Conservation (phyloP, 2,329 filamentous ascomycete species). For the Polychaeton citri region DNA sequence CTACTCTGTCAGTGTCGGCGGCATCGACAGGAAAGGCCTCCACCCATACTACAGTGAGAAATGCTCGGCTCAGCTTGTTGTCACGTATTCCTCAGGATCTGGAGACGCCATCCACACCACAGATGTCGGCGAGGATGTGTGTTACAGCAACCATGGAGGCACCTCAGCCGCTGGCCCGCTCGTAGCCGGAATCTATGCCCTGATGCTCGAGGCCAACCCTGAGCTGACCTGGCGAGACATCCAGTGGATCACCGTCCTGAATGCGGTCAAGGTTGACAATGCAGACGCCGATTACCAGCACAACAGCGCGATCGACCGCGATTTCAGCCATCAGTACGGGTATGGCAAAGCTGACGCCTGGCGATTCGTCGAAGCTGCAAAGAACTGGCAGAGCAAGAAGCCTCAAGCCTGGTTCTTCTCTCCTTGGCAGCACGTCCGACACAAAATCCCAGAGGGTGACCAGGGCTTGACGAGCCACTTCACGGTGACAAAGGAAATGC, state of each 20-base stretch:
- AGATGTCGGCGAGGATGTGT: constrained; percentile 70
- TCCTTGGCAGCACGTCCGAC: constrained; percentile 83
- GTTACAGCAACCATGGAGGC: constrained; percentile 73
- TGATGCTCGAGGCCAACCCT: constrained; percentile 72
- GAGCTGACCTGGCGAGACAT: constrained; percentile 88
- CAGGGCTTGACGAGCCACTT: constrained; percentile 68
- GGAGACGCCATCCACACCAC: constrained; percentile 90
- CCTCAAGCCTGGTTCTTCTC: constrained; percentile 92
- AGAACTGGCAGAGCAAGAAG: constrained; percentile 76
- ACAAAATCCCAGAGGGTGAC: constrained; percentile 72
- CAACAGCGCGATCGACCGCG: constrained; percentile 62
- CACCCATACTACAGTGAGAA: constrained; percentile 95
- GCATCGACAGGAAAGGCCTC: constrained; percentile 72
- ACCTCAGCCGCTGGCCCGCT: constrained; percentile 92
- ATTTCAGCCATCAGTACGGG: constrained; percentile 88
- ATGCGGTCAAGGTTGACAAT: constrained; percentile 65
- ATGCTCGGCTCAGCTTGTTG: constrained; percentile 88
- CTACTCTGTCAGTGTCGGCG: constrained; percentile 93
- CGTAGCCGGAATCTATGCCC: constrained; percentile 80
- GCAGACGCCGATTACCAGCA: constrained; percentile 61
- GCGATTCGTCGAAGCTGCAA: constrained; percentile 70
- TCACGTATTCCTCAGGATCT: constrained; percentile 89
- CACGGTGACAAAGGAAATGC: constrained; percentile 67
- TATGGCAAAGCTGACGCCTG: constrained; percentile 93
- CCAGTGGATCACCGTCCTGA: constrained; percentile 79